Evolutionary conservation across 2,329 filamentous ascomycete genomes (phyloP).

Genomic region (Microcyclospora tardicrescens): DNA sequence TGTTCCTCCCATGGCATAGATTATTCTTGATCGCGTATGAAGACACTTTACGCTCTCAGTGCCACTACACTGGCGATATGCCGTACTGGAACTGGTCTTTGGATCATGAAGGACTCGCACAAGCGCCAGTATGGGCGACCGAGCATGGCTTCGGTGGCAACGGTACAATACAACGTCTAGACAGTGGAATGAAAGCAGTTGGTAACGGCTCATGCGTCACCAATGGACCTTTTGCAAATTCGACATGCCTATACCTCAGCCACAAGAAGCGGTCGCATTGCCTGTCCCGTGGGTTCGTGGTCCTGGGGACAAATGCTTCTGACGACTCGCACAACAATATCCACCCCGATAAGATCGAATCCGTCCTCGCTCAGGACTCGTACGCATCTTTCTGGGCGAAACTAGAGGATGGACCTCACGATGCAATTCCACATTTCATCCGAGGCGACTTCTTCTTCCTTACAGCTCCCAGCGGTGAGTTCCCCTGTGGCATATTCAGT

Average conservation of each 20-base stretch:
- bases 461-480: neutral
- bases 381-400: neutral
- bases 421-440: neutral
- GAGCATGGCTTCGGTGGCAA: neutral
- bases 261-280: neutral
- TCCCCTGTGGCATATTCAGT: neutral
- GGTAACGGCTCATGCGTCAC: neutral
- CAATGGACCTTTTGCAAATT: neutral
- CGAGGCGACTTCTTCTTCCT: neutral
- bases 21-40: too few species aligned
- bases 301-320: neutral
- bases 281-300: neutral
- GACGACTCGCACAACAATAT: neutral
- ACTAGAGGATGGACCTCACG: neutral
- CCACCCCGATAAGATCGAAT: neutral
- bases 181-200: neutral
- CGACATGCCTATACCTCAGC: neutral
- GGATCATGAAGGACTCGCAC: neutral
- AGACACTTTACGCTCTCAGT: too few species aligned
- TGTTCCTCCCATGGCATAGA: too few species aligned
- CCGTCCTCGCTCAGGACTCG: neutral
- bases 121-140: neutral
- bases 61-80: too few species aligned
- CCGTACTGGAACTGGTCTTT: neutral
- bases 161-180: neutral